phyloP scores from a whole-genome alignment of 192 early-diverging fungal genomes.

The Podila horticola region DNA sequence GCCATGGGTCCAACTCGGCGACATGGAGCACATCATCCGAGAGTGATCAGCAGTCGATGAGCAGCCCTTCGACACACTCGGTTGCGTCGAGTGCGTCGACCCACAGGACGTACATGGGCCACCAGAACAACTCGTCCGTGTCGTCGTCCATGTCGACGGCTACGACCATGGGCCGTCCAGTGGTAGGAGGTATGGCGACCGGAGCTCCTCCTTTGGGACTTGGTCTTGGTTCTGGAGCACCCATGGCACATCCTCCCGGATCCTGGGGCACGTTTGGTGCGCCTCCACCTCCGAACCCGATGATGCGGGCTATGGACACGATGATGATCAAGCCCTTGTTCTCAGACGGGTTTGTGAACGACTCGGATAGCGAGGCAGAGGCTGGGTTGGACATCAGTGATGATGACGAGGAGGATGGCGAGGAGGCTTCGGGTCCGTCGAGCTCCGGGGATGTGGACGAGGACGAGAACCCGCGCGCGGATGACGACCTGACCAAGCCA shows the following conservation, averaged over 20 bases:
- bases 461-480: slow-evolving; percentile 3
- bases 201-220: not conserved
- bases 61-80: not conserved
- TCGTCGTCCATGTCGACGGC: not conserved
- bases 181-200: not conserved
- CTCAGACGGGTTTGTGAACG: slow-evolving; percentile 63
- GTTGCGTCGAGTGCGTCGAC: not conserved
- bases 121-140: not conserved
- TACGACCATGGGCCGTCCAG: not conserved
- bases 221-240: not conserved
- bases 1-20: not conserved
- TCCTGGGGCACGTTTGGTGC: slow-evolving; percentile 23
- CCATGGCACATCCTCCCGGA: not conserved
- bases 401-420: slow-evolving; percentile 30
- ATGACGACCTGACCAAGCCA: slow-evolving; percentile 2
- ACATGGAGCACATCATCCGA: not conserved
- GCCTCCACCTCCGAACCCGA: slow-evolving; percentile 10
- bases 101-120: not conserved
- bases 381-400: slow-evolving; percentile 47
- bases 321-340: slow-evolving; percentile 66
- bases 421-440: slow-evolving; percentile 9
- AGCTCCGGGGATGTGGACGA: not conserved
- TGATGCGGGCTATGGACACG: slow-evolving; percentile 42
- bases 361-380: slow-evolving; percentile 56
- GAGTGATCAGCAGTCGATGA: no score